A percentile compares a stretch with the other conserved stretches of the same genome.
These are phyloP conservation scores for Fusarium luffae DNA, from an alignment of 2,329 filamentous ascomycete genomes.

Conservation along the genomic window DNA sequence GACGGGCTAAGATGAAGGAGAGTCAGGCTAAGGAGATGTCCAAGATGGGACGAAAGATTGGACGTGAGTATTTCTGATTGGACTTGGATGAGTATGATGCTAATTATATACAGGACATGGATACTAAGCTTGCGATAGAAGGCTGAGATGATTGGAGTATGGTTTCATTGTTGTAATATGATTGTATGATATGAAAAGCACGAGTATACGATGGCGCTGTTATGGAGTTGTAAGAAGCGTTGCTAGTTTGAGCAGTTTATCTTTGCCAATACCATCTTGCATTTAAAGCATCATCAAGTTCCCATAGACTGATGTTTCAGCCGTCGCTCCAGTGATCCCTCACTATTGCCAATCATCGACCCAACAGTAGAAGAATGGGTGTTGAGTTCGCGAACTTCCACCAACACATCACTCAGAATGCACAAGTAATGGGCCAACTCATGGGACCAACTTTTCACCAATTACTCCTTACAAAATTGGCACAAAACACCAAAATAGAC, in stretches of 20 bases:
- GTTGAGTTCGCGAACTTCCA: no score
- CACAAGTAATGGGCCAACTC: no score
- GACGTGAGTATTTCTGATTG: slow-evolving; percentile 62
- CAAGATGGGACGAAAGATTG: slow-evolving; percentile 76
- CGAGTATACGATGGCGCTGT: slow-evolving; percentile 3
- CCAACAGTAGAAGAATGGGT: no score
- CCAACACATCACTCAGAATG: no score
- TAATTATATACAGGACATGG: slow-evolving; percentile 26
- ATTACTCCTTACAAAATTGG: no score
- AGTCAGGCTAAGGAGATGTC: slow-evolving; percentile 72
- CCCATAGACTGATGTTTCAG: no score
- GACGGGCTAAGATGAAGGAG: slow-evolving; percentile 75
- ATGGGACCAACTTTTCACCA: no score
- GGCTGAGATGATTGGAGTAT: neutral
- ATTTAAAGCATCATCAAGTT: neutral
- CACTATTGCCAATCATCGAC: no score
- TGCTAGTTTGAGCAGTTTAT: slow-evolving; percentile 1
- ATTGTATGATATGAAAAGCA: slow-evolving; percentile 25
- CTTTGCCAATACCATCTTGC: slow-evolving; percentile 10
- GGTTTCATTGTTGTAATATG: slow-evolving; percentile 11
- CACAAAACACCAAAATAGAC: no score
- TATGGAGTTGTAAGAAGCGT: neutral
- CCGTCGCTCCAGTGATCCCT: no score
- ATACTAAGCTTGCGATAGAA: neutral
- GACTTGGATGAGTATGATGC: neutral